Evolutionary conservation across 306 rosid species (phyloP).

Genomic region (Malus domestica): DNA sequence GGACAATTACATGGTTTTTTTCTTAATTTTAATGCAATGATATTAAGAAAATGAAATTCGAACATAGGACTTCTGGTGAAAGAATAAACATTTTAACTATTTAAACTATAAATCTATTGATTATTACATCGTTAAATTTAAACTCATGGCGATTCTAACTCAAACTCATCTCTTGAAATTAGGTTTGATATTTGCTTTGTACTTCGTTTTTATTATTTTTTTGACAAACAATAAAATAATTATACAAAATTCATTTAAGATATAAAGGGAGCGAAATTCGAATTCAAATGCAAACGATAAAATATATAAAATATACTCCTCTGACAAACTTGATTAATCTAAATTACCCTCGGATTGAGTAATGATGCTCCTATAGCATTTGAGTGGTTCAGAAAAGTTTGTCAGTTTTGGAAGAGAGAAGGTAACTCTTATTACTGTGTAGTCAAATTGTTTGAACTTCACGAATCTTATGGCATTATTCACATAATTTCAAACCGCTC

Average conservation of each 20-base stretch:
- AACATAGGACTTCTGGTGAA: rapidly evolving
- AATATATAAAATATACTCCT: too few species aligned
- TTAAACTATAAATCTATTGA: too few species aligned
- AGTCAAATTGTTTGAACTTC: neutral
- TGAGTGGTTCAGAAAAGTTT: neutral
- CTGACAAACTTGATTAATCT: neutral
- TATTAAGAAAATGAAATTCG: neutral
- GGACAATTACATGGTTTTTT: neutral
- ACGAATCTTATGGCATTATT: neutral
- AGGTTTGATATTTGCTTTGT: neutral
- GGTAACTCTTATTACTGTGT: neutral
- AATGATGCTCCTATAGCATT: neutral
- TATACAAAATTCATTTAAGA: too few species aligned
- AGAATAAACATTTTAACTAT: too few species aligned
- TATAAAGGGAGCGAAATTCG: rapidly evolving
- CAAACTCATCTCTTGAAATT: too few species aligned
- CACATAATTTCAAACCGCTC: neutral
- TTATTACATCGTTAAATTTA: too few species aligned
- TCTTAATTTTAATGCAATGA: neutral
- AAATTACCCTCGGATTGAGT: neutral
- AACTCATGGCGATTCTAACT: neutral
- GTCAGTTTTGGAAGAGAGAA: neutral
- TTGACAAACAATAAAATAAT: neutral
- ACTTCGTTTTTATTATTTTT: too few species aligned
- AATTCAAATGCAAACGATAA: too few species aligned